Base-by-base conservation (phyloP, 306 rosid species). In the Pyrus pyrifolia region DNA sequence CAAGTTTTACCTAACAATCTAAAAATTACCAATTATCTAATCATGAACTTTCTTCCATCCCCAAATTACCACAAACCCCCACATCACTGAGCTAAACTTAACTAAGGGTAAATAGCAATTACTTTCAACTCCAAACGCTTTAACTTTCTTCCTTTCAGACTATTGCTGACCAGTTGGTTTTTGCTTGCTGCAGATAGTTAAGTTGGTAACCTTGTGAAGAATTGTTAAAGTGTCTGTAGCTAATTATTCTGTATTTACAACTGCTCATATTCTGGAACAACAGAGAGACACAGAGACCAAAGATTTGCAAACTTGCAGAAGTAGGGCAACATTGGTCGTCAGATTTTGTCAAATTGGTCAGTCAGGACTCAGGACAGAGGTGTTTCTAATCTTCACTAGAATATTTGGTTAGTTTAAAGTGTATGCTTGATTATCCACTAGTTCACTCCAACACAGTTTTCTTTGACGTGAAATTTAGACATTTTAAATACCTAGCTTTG, bases 381-480 rank as follows among this genome's bases (percentile, higher is more conserved):
- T 30, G 45, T 65, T 75, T 29, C n/a, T 49, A 73, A 64, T 66
- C 44, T 23, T 67, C 66, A 67, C 17, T 78, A 70, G 40, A 70
- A 45, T 70, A 70, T 60, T 35, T n/a, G 69, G 35, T 29, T 70
- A n/a, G 63, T 44, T 70, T 70, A 62, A 70, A 78, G 51, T 70
- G 81, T 46, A n/a, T 30, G 63, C 62, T 46, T 60, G 35, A 70
- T 59, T 49, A 31, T 49, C 70, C 81, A 61, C 76, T 31, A 6
- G 61, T 33, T 60, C 81, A 78, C 81, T 70, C 70, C 76, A 78
- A 60, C 81, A 70, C 76, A 4, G 21, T 65, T 78, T 62, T 70
- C 70, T 70, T 61, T 52, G 46, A 44, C 57, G 53, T 46, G 53
- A 46, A 46, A 46, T 46, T 46, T 14, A 46, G 53, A 46, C 52